Evolutionary conservation across 495 filamentous ascomycete species (phyloP).

Genomic region (Talaromyces ruber): DNA sequence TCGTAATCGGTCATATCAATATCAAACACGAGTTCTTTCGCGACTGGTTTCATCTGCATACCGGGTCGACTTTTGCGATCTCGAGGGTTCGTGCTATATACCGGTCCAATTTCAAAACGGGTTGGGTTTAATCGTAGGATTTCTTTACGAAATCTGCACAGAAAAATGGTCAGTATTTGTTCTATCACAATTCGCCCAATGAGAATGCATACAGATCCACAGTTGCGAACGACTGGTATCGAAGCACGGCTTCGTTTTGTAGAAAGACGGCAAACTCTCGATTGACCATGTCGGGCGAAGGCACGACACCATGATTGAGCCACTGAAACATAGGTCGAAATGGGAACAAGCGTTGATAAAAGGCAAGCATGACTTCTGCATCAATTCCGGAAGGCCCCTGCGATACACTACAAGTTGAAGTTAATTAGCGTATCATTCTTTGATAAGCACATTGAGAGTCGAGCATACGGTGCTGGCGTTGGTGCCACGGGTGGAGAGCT

Average conservation of each 20-base stretch:
- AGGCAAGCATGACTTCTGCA: slow-evolving; percentile 75
- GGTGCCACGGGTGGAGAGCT: slow-evolving; percentile 32
- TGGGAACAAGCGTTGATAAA: slow-evolving; percentile 94
- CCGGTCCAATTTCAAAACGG: slow-evolving; percentile 95
- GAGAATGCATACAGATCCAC: slow-evolving; percentile 61
- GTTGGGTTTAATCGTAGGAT: slow-evolving; percentile 77
- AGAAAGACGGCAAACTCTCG: slow-evolving; percentile 94
- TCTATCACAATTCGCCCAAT: neutral
- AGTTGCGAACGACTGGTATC: slow-evolving; percentile 84
- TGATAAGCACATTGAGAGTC: neutral
- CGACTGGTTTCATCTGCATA: slow-evolving; percentile 60
- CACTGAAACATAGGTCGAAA: slow-evolving; percentile 95
- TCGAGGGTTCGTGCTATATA: slow-evolving; percentile 87
- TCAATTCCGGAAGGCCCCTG: slow-evolving; percentile 45
- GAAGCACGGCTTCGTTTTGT: slow-evolving; percentile 78
- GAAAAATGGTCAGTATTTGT: slow-evolving; percentile 3
- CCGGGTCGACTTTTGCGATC: slow-evolving; percentile 76
- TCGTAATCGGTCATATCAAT: slow-evolving; percentile 99
- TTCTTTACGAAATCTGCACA: slow-evolving; percentile 73
- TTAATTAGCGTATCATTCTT: neutral
- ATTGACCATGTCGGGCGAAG: slow-evolving; percentile 79
- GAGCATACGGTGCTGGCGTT: slow-evolving; percentile 32
- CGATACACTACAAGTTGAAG: slow-evolving; percentile 1
- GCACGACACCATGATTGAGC: slow-evolving; percentile 87
- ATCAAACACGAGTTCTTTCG: slow-evolving; percentile 96